Conservation (phyloP, 768 basidiomycete species). For the Piloderma croceum region DNA sequence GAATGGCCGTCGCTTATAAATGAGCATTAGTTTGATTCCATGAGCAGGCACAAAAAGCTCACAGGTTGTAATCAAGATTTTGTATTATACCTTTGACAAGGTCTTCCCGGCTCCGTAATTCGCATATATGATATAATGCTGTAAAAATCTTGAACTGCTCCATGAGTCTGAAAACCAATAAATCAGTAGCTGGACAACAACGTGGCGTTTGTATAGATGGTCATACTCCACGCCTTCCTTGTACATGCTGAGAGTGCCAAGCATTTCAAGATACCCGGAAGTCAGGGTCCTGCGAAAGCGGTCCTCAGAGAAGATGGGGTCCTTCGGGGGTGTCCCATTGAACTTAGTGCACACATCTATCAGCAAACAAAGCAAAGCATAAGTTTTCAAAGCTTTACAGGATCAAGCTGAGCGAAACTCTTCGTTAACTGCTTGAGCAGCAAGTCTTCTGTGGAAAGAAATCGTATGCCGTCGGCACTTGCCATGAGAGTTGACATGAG, state of each 20-base stretch:
- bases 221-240: conserved; percentile 86
- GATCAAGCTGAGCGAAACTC: conserved; percentile 89
- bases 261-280: conserved; percentile 92
- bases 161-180: conserved; percentile 67
- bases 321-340: conserved; percentile 64
- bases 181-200: conserved; percentile 2
- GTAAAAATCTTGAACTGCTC: conserved; percentile 93
- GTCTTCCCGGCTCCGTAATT: conserved; percentile 86
- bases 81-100: conserved; percentile 88
- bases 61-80: conserved; percentile 89
- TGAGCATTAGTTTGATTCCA: conserved; percentile 7
- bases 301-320: conserved; percentile 80
- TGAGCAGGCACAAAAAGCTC: conserved; percentile 22
- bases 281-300: conserved; percentile 79
- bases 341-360: conserved; percentile 39
- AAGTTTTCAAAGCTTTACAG: conserved; percentile 43
- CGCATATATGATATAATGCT: conserved; percentile 91
- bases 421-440: conserved; percentile 79
- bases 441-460: conserved; percentile 76
- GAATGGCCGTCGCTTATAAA: conserved; percentile 84
- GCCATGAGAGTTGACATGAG: conserved; percentile 78
- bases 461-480: conserved; percentile 77
- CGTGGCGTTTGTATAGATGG: not conserved
- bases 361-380: conserved; percentile 1
- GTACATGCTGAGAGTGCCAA: conserved; percentile 84